Evolutionary conservation across 1,284 basidiomycete genomes (phyloP).

Genomic region (Ustilago lituana): DNA sequence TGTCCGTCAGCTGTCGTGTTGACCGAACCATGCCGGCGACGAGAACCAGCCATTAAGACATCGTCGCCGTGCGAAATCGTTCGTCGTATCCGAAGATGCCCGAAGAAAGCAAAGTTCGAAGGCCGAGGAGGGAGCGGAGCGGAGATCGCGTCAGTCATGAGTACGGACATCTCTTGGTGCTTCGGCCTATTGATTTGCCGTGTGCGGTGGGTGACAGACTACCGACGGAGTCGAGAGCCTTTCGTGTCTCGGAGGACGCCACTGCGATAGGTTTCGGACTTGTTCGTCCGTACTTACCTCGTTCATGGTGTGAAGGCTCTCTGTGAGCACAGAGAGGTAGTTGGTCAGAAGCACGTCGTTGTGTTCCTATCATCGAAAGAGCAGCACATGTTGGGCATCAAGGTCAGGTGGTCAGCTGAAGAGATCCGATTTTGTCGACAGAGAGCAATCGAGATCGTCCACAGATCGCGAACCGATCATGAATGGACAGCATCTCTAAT

Average conservation of each 20-base stretch:
- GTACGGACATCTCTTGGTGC: constrained; percentile 6
- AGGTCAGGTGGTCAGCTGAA: constrained; percentile 5
- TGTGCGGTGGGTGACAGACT: neutral
- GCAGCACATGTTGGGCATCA: neutral
- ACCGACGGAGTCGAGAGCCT: constrained; percentile 1
- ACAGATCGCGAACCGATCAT: no score
- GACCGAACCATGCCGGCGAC: no score
- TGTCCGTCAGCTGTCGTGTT: constrained; percentile 51
- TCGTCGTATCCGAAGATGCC: no score
- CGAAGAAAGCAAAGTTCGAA: no score
- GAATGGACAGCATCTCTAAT: no score
- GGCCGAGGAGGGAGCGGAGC: neutral
- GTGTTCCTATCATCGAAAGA: constrained; percentile 77
- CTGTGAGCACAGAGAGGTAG: constrained; percentile 86
- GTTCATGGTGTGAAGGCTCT: constrained; percentile 84
- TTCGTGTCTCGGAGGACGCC: constrained; percentile 2
- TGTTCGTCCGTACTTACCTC: constrained; percentile 74
- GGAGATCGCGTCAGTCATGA: constrained; percentile 9
- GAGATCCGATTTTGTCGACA: no score
- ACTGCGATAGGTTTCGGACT: no score
- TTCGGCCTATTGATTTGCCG: neutral
- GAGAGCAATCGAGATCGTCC: no score
- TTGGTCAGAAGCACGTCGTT: constrained; percentile 92
- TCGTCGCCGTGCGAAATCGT: no score
- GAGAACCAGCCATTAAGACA: no score